Percentiles rank a stretch among this genome's conserved stretches.
Conservation (phyloP, 139 green algal genomes). For the Auxenochlorella pyrenoidosa region DNA sequence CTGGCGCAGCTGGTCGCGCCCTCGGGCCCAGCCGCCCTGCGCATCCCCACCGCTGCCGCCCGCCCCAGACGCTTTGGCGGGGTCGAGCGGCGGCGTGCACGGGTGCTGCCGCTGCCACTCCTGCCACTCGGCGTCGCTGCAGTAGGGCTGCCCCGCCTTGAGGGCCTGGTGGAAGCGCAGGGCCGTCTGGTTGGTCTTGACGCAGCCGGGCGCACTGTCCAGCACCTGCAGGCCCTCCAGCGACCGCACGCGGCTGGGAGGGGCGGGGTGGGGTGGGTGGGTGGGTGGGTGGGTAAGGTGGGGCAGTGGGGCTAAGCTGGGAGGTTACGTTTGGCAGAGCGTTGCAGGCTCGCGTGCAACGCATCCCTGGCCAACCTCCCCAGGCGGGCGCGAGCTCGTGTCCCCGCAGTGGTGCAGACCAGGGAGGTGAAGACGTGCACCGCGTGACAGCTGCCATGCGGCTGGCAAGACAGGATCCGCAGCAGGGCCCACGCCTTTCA, state of each 20-base stretch:
- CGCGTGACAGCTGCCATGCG: no score
- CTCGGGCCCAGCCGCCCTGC: not conserved
- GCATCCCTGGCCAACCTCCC: no score
- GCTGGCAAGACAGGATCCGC: not conserved
- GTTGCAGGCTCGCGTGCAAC: no score
- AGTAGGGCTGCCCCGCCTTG: slow-evolving; percentile 39
- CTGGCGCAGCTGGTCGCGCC: not conserved
- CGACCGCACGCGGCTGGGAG: slow-evolving; percentile 44
- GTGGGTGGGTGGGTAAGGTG: not conserved
- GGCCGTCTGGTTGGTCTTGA: slow-evolving; percentile 45
- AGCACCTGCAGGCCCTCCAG: slow-evolving; percentile 73
- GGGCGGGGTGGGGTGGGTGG: not conserved
- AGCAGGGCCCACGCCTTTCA: not conserved
- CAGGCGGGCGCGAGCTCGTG: no score
- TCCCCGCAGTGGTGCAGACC: no score
- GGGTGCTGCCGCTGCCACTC: slow-evolving; percentile 19
- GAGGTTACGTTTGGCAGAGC: no score
- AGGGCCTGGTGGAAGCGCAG: slow-evolving; percentile 45
- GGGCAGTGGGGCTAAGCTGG: not conserved
- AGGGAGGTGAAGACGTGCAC: no score
- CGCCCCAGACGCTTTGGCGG: not conserved
- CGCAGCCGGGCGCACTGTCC: slow-evolving; percentile 41
- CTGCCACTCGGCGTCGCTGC: slow-evolving; percentile 35
- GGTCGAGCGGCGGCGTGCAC: not conserved
- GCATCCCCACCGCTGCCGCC: not conserved